Evolutionary conservation across 169 alveolate species (phyloP), one percentile per base, ranked within the genome.

Genomic region (Cryptosporidium canis): DNA sequence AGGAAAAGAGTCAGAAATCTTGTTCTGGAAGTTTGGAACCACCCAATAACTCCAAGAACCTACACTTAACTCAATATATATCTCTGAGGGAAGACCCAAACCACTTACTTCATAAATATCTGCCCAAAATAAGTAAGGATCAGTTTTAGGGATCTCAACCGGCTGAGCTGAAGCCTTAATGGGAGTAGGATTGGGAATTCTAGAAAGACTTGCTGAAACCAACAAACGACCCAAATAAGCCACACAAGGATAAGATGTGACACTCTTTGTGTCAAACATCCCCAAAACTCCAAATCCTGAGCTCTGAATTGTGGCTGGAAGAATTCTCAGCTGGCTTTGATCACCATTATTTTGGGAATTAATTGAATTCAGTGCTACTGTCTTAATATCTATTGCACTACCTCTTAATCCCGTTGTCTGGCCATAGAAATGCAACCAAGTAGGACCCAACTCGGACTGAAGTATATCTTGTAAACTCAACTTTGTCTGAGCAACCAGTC

Each of bases 11-110:
- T 77, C 87, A 39, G 87, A 77, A 39, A 77, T 77, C 35, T 77
- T 77, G 12, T 58, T 77, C 5, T 55, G 51, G 21, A 48, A 43
- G 66, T 77, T 63, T 14, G 87, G 87, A 58, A 77, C 14, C 45
- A 77, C 72, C 87, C 87, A 77, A 61, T 77, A 77, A 77, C 43
- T 41, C 87, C 87, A 77, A 24, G 87, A 77, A 4, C 87, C 87
- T 18, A 77, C 44, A 58, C 87, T 77, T 61, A 77, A 48, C 43
- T 77, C 87, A 31, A 77, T 77, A 77, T 77, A 77, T 24, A 77
- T 77, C n/a, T 77, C 87, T 7, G 77, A 7, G 24, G 87, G 87
- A 5, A 77, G 1, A 1, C 87, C 87, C 14, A 77, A 37, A 3
- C 87, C 87, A 77, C 87, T 77, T 9, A 77, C 12, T 55, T 77